Base-by-base conservation (phyloP, 2,329 filamentous ascomycete species). In the Penicillium sp. region DNA sequence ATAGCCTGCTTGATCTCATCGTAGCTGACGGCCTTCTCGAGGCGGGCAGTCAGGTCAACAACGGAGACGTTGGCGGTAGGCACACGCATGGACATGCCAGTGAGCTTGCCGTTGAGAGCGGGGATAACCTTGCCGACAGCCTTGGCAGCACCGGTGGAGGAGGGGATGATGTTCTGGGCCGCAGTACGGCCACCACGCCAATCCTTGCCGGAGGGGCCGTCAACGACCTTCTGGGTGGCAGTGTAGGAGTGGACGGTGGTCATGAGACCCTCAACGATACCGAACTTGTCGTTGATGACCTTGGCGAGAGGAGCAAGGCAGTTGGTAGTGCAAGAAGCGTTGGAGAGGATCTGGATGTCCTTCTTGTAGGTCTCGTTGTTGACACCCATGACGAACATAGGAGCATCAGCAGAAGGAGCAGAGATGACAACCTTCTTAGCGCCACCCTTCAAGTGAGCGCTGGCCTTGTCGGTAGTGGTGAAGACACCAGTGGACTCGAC, bases 301-400 rank as follows among this genome's bases (percentile, higher is more conserved):
- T 98, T 99, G 86, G 95, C 95, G 70, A 99, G 91, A 80, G 95
- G 95, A 82, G 95, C 95, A 83, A 99, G 85, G 90, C 95, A 98
- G 92, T 99, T 99, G 88, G 95, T 98, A 82, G 95, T 99, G 92
- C 95, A 98, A 74, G 95, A 98, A 75, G 95, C 95, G 87, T 99
- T 99, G 85, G 95, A 98, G 85, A 98, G 92, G 81, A 99, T 90
- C 75, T 92, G 85, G 82, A 95, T 88, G 80, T 91, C 91, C 80
- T 90, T 89, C 82, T 91, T 94, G 90, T 98, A 98, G 75, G 83
- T 86, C 82, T 93, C 88, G 84, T 98, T 86, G 88, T 98, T 99
- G 86, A 99, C 95, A 81, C 95, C 95, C 90, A 97, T 96, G 80
- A 99, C 95, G 89, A 96, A 99, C 95, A 99, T 99, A 80, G 94